Evolutionary conservation across 2,329 filamentous ascomycete genomes (phyloP).

Genomic region (Amylocarpus encephaloides): DNA sequence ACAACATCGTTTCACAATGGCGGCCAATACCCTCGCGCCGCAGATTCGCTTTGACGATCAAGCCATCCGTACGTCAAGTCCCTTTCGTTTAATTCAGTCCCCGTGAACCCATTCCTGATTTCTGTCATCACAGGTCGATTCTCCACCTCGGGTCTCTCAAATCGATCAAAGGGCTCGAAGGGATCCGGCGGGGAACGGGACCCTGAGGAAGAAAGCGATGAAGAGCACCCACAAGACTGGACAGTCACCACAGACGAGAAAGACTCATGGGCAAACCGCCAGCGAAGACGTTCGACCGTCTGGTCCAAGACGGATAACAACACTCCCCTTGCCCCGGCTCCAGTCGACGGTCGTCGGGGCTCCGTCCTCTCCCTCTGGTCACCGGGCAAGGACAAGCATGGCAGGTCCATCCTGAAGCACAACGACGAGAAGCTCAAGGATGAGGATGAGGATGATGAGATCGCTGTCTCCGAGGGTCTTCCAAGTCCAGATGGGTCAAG

Average conservation of each 20-base stretch:
- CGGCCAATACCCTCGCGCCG: background rate
- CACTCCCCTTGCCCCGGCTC: background rate
- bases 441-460: background rate
- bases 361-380: slow-evolving; percentile 5
- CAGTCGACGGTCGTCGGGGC: slow-evolving; percentile 1
- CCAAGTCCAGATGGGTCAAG: background rate
- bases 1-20: too few relatives aligned
- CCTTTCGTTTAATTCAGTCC: too few relatives aligned
- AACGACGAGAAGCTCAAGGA: slow-evolving; percentile 1
- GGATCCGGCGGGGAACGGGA: too few relatives aligned
- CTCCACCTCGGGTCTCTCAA: background rate
- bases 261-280: slow-evolving; percentile 7
- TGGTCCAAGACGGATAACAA: slow-evolving; percentile 6
- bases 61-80: background rate
- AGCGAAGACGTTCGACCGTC: slow-evolving; percentile 2
- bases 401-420: slow-evolving; percentile 3
- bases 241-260: slow-evolving; percentile 2
- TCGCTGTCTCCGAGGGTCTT: background rate
- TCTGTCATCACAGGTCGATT: background rate
- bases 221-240: slow-evolving; percentile 9
- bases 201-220: background rate
- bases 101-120: background rate
- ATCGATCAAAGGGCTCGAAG: background rate
- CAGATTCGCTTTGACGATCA: background rate
- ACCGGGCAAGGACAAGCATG: slow-evolving; percentile 4